Percentiles rank a stretch among this genome's conserved stretches.
Evolutionary conservation across 2,329 filamentous ascomycete genomes (phyloP).

Genomic region (Berkeleyomyces rouxiae): DNA sequence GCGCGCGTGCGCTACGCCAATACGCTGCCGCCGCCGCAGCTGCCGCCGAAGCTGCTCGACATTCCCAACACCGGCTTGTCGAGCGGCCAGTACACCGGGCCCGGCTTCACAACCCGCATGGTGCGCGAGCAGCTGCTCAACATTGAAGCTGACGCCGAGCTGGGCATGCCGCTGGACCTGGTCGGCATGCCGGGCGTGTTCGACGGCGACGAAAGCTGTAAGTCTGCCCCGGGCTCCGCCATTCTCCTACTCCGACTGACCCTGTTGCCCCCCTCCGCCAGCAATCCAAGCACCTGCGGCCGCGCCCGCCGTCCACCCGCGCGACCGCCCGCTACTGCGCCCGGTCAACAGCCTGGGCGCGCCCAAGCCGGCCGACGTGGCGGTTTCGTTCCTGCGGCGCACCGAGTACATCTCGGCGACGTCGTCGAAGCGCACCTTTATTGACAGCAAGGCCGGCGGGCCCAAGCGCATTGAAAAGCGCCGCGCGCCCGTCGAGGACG

Average conservation of each 20-base stretch:
- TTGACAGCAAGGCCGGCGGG: constrained; percentile 17
- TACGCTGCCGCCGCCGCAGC: constrained; percentile 81
- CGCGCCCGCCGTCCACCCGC: constrained; percentile 56
- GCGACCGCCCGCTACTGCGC: constrained; percentile 69
- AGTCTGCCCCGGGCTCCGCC: constrained; percentile 19
- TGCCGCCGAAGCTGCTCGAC: constrained; percentile 89
- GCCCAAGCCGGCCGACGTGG: constrained; percentile 55
- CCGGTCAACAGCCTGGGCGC: constrained; percentile 75
- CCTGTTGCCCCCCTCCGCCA: constrained; percentile 22
- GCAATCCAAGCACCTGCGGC: constrained; percentile 68
- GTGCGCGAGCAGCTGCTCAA: constrained; percentile 86
- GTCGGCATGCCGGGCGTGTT: constrained; percentile 91
- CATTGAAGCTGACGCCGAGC: constrained; percentile 91
- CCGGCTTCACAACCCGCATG: constrained; percentile 75
- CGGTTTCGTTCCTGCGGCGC: constrained; percentile 83
- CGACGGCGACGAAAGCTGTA: constrained; percentile 87
- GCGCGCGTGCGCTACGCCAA: constrained; percentile 91
- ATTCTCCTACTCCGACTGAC: neutral
- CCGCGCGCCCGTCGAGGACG: constrained; percentile 39
- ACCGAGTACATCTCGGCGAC: constrained; percentile 81
- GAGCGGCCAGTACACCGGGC: constrained; percentile 74
- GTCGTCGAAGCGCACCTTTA: constrained; percentile 23
- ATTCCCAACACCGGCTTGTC: constrained; percentile 86
- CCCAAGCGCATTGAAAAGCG: constrained; percentile 19
- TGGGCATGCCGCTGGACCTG: constrained; percentile 92